Conservation (phyloP, 129 eudicot species). For the Artemisia annua region DNA sequence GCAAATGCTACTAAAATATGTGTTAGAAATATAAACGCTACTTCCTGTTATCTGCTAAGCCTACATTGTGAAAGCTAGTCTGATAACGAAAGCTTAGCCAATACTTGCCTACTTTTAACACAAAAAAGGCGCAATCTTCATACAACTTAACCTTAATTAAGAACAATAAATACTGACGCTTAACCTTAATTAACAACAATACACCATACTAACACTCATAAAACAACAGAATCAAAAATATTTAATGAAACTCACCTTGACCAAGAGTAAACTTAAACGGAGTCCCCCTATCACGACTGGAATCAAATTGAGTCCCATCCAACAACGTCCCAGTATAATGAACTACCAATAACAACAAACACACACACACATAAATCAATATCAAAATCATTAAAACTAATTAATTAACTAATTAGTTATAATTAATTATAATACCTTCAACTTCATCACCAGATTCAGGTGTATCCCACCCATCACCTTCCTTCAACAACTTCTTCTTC, state of each 20-base stretch:
- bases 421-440: conserved; percentile 42
- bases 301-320: conserved; percentile 91
- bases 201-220: too few relatives aligned
- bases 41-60: too few relatives aligned
- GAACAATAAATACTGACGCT: too few relatives aligned
- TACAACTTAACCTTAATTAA: too few relatives aligned
- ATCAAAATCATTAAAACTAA: not conserved
- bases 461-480: conserved; percentile 83
- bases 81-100: too few relatives aligned
- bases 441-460: conserved; percentile 96
- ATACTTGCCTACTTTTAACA: too few relatives aligned
- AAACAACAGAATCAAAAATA: too few relatives aligned
- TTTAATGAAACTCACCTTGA: conserved; percentile 74
- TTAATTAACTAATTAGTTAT: not conserved
- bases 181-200: too few relatives aligned
- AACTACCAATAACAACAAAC: conserved; percentile 41
- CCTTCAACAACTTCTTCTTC: conserved; percentile 92
- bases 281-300: conserved; percentile 84
- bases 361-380: conserved; percentile 4
- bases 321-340: conserved; percentile 95
- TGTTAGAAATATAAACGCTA: too few relatives aligned
- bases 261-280: conserved; percentile 94
- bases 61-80: too few relatives aligned
- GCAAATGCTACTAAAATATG: too few relatives aligned
- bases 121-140: too few relatives aligned